These are phyloP conservation scores for Alternaria gaisen DNA, from an alignment of 2,329 filamentous ascomycete genomes.

Conservation along the genomic window DNA sequence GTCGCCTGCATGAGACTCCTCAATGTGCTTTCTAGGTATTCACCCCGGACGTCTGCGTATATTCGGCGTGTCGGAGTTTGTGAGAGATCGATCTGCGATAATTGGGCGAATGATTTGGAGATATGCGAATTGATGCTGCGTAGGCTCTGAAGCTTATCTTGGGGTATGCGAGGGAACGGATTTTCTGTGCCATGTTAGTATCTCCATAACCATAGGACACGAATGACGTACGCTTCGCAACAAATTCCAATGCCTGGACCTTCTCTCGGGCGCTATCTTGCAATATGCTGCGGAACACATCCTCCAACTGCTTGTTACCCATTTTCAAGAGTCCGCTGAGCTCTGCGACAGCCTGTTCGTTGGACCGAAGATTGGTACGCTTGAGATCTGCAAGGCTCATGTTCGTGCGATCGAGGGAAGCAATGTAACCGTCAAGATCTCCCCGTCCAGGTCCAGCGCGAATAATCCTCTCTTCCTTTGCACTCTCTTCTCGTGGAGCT, in stretches of 20 bases:
- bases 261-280: constrained; percentile 76
- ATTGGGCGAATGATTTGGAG: constrained; percentile 63
- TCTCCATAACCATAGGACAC: not conserved
- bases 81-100: constrained; percentile 55
- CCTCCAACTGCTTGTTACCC: constrained; percentile 84
- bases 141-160: constrained; percentile 78
- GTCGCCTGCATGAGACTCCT: constrained; percentile 89
- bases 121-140: constrained; percentile 82
- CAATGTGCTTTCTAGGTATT: constrained; percentile 83
- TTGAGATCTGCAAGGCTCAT: constrained; percentile 86
- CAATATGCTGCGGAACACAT: constrained; percentile 80
- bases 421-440: constrained; percentile 84
- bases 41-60: constrained; percentile 85
- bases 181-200: constrained; percentile 56
- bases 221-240: constrained; percentile 77
- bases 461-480: constrained; percentile 90
- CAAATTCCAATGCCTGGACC: constrained; percentile 88
- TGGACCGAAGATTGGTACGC: constrained; percentile 88
- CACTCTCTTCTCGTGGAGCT: constrained; percentile 91
- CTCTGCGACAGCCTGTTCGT: constrained; percentile 86
- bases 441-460: constrained; percentile 71
- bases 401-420: constrained; percentile 87
- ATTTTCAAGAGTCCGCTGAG: constrained; percentile 78
- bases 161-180: constrained; percentile 81
- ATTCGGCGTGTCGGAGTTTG: constrained; percentile 80